phyloP scores from a whole-genome alignment of 2,329 filamentous ascomycete genomes.

The Colletotrichum viniferum region DNA sequence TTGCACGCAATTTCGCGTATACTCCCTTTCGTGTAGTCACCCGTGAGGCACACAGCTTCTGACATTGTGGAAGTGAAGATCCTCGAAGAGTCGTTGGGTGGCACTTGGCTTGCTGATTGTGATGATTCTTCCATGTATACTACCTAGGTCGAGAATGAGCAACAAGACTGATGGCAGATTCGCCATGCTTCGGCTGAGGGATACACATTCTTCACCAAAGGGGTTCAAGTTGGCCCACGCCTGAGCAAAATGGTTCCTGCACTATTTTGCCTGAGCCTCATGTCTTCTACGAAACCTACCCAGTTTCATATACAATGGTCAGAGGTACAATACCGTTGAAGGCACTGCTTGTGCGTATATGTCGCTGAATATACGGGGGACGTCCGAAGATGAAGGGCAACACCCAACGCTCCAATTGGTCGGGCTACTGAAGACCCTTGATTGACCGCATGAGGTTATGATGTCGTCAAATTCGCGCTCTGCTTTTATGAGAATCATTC shows the following conservation, averaged over 20 bases:
- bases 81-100: accelerated
- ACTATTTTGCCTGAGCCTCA: too few relatives aligned
- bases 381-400: too few relatives aligned
- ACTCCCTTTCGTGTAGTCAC: neutral
- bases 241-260: too few relatives aligned
- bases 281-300: too few relatives aligned
- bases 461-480: neutral
- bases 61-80: neutral
- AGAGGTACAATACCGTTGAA: too few relatives aligned
- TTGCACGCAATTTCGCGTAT: neutral
- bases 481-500: too few relatives aligned
- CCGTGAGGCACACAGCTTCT: neutral
- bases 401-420: too few relatives aligned
- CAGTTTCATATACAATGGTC: too few relatives aligned
- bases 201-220: accelerated
- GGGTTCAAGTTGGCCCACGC: neutral
- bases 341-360: too few relatives aligned
- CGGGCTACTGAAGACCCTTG: too few relatives aligned
- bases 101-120: accelerated
- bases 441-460: neutral
- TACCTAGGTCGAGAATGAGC: neutral
- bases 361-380: too few relatives aligned
- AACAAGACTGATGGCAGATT: accelerated
- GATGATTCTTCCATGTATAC: neutral
- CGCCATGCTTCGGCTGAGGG: neutral